Evolutionary conservation across 1,139 yeast species (phyloP).

Genomic region (Zygosaccharomyces pseudobailii): DNA sequence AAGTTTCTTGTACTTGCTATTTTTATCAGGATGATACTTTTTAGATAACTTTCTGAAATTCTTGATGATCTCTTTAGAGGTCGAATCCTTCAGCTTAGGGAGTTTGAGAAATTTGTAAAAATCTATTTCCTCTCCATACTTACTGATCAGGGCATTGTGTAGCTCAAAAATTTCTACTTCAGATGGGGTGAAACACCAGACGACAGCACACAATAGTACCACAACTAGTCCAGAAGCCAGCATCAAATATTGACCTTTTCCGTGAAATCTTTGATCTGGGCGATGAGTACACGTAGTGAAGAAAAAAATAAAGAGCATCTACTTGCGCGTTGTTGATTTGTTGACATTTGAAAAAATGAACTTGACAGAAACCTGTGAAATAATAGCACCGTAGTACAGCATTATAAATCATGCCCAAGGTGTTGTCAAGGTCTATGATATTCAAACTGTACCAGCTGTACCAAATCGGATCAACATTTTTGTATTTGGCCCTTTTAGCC

Average conservation of each 20-base stretch:
- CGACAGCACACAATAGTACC: slow-evolving; percentile 19
- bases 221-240: slow-evolving; percentile 4
- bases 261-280: background rate
- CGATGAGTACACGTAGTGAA: slow-evolving; percentile 1
- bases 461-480: slow-evolving; percentile 37
- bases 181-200: slow-evolving; percentile 39
- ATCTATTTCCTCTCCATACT: slow-evolving; percentile 57
- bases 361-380: background rate
- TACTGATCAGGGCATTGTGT: slow-evolving; percentile 59
- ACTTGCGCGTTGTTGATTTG: background rate
- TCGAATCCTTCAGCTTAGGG: slow-evolving; percentile 42
- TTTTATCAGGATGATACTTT: slow-evolving; percentile 79
- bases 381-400: background rate
- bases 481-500: slow-evolving; percentile 50
- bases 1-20: slow-evolving; percentile 37
- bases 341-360: background rate
- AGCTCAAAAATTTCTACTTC: slow-evolving; percentile 80
- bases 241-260: background rate
- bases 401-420: background rate
- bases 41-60: slow-evolving; percentile 73
- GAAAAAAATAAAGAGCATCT: background rate
- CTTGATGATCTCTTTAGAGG: slow-evolving; percentile 59
- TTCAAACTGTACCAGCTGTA: slow-evolving; percentile 27
- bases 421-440: slow-evolving; percentile 2
- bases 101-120: slow-evolving; percentile 69